phyloP scores from a whole-genome alignment of 2,329 filamentous ascomycete species.

The Sporothrix brunneoviolacea region DNA sequence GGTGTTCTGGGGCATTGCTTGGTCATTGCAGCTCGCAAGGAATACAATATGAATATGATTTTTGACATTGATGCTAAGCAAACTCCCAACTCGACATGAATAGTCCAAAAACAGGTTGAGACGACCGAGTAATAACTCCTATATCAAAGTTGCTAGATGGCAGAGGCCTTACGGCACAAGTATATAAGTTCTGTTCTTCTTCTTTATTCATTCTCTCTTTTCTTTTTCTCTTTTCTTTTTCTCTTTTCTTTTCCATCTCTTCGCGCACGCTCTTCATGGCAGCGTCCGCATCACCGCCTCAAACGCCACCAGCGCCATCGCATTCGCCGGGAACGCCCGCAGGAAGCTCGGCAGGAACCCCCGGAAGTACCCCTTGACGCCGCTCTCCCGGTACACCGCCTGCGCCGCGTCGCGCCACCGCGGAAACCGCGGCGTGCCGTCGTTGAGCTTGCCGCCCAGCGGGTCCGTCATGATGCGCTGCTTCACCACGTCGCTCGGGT shows the following conservation, averaged over 20 bases:
- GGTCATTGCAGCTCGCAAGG: no score
- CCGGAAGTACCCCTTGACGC: constrained; percentile 79
- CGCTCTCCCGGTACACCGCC: constrained; percentile 69
- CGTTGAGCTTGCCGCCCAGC: constrained; percentile 61
- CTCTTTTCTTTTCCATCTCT: not conserved
- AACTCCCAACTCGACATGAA: no score
- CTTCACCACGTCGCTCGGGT: constrained; percentile 90
- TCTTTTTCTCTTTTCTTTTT: not conserved
- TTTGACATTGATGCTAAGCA: no score
- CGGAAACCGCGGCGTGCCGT: constrained; percentile 61
- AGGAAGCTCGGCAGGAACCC: constrained; percentile 92
- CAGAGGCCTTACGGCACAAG: no score
- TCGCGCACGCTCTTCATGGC: constrained; percentile 28
- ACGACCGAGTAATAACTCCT: no score
- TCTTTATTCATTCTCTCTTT: not conserved
- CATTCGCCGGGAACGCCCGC: constrained; percentile 91
- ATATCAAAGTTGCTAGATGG: no score
- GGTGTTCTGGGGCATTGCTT: no score
- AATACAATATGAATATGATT: no score
- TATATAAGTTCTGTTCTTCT: no score
- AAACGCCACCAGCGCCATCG: constrained; percentile 86
- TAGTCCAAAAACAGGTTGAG: no score
- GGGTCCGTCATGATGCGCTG: constrained; percentile 96
- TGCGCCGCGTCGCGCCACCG: constrained; percentile 74
- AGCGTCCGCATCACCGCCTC: constrained; percentile 77